Evolutionary conservation across 1,284 basidiomycete genomes (phyloP).

Genomic region (Gymnopus androsaceus): DNA sequence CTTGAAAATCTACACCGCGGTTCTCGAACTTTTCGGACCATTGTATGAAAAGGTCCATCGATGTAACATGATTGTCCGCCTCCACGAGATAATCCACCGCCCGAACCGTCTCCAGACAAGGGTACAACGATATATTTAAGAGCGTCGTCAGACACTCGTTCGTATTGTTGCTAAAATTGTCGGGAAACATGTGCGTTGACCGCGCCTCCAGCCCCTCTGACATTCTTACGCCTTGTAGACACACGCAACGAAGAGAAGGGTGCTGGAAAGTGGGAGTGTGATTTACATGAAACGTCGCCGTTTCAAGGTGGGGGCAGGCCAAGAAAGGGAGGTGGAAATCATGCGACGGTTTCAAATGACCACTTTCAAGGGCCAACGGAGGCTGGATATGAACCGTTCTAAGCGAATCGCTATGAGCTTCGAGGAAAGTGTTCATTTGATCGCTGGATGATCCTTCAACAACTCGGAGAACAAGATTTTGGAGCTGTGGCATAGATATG

Average conservation of each 20-base stretch:
- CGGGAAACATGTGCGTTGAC: no score
- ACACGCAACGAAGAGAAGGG: slow-evolving; percentile 44
- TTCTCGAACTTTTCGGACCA: slow-evolving; percentile 55
- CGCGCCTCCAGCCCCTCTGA: no score
- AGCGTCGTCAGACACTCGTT: slow-evolving; percentile 46
- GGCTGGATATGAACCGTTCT: slow-evolving; percentile 35
- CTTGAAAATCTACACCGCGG: slow-evolving; percentile 49
- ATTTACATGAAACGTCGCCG: slow-evolving; percentile 40
- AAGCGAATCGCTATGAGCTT: slow-evolving; percentile 41
- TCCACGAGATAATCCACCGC: slow-evolving; percentile 59
- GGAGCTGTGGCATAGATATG: slow-evolving; percentile 39
- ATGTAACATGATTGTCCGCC: slow-evolving; percentile 48
- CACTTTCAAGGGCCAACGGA: slow-evolving; percentile 38
- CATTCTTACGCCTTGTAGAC: slow-evolving; percentile 43
- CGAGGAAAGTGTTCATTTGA: slow-evolving; percentile 38
- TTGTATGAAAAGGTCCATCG: slow-evolving; percentile 54
- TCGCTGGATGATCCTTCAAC: slow-evolving; percentile 14
- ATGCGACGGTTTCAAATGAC: slow-evolving; percentile 33
- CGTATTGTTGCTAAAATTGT: slow-evolving; percentile 33
- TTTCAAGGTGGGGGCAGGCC: slow-evolving; percentile 46
- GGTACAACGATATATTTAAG: slow-evolving; percentile 37
- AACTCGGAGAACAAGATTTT: slow-evolving; percentile 33
- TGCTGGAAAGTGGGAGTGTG: slow-evolving; percentile 28
- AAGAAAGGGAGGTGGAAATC: slow-evolving; percentile 41
- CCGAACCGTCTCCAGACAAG: slow-evolving; percentile 46